Conservation (phyloP, 257 asterid genomes). For the Euphrasia confusa region DNA sequence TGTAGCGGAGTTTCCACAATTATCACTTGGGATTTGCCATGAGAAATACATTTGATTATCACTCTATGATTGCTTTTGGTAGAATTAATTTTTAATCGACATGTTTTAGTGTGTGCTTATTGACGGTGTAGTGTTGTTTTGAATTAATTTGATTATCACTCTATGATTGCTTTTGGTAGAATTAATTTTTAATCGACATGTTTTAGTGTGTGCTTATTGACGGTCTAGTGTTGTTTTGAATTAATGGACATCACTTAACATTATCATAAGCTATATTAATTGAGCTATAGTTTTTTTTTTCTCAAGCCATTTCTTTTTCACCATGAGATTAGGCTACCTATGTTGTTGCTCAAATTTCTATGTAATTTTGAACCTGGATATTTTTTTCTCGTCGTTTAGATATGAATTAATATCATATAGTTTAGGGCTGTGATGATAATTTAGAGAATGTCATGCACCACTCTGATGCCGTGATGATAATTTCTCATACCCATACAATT, state of each 20-base stretch:
- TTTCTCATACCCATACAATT: slow-evolving; percentile 34
- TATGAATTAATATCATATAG: not conserved
- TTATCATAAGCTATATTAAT: not conserved
- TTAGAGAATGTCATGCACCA: slow-evolving; percentile 44
- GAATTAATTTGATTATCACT: too few relatives aligned
- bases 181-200: not conserved
- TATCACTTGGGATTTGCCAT: slow-evolving; percentile 67
- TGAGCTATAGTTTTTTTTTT: not conserved
- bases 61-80: too few relatives aligned
- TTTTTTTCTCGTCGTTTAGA: not conserved
- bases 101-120: not conserved
- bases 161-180: too few relatives aligned
- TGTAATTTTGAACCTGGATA: too few relatives aligned
- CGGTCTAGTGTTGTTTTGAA: not conserved
- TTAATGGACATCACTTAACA: not conserved
- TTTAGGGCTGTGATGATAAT: slow-evolving; percentile 36
- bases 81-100: not conserved
- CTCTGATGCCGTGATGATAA: slow-evolving; percentile 40
- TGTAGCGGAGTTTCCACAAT: slow-evolving; percentile 52
- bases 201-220: not conserved
- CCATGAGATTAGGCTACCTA: not conserved
- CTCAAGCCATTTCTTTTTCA: not conserved
- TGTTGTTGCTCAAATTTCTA: not conserved
- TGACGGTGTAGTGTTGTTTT: not conserved
- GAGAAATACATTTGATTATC: slow-evolving; percentile 38